A percentile compares a stretch with the other conserved stretches of the same genome.
Evolutionary conservation across 805 yeast species (phyloP).

Genomic region (Wickerhamomyces silvicola): DNA sequence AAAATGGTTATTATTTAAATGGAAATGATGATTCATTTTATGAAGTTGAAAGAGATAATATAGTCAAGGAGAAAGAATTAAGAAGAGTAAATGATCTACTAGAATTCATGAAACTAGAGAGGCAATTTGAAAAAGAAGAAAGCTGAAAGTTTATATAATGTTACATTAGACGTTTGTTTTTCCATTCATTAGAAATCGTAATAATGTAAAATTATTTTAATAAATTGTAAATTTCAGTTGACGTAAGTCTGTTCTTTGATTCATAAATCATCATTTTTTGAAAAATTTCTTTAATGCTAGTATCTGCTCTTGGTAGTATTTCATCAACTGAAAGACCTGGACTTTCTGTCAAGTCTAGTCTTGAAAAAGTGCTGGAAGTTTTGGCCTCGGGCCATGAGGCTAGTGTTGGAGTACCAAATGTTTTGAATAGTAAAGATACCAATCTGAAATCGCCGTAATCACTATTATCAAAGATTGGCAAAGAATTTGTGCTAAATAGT

Average conservation of each 20-base stretch:
- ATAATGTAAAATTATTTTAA: too few relatives aligned
- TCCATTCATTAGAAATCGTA: constrained; percentile 1
- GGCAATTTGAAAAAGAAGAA: constrained; percentile 8
- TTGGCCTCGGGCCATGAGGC: constrained; percentile 38
- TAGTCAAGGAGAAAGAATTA: constrained; percentile 17
- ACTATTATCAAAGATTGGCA: constrained; percentile 30
- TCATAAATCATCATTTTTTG: constrained; percentile 38
- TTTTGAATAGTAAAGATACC: constrained; percentile 44
- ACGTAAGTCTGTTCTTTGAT: constrained; percentile 26
- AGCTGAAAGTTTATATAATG: too few relatives aligned
- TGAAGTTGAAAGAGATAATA: constrained; percentile 16
- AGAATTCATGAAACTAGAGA: constrained; percentile 19
- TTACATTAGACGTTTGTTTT: background rate
- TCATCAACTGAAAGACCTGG: constrained; percentile 14
- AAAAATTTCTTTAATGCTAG: constrained; percentile 25
- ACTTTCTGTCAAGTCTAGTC: constrained; percentile 23
- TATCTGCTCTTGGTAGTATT: constrained; percentile 31
- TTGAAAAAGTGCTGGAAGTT: constrained; percentile 29
- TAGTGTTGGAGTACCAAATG: constrained; percentile 59
- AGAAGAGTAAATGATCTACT: constrained; percentile 14
- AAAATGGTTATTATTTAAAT: constrained; percentile 21
- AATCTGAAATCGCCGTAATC: constrained; percentile 53
- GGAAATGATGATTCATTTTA: constrained; percentile 16
- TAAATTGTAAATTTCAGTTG: constrained; percentile 16
- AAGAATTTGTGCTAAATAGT: constrained; percentile 35